Conservation (phyloP, 148 eudicot genomes). For the Vaccinium myrtillus region DNA sequence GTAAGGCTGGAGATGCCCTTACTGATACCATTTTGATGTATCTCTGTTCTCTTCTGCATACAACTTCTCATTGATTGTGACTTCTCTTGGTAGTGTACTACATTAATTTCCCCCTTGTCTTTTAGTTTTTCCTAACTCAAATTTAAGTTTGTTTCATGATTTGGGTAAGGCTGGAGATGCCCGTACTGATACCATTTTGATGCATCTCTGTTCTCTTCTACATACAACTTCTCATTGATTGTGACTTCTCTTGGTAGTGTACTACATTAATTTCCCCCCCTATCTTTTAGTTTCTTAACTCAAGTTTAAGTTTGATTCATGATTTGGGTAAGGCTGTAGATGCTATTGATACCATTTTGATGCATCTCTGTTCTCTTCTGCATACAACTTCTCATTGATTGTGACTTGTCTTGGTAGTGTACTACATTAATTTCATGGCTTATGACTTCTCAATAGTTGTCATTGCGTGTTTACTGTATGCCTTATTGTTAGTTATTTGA, state of each 20-base stretch:
- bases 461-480: background rate
- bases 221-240: background rate
- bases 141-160: background rate
- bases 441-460: background rate
- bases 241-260: background rate
- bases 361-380: background rate
- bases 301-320: background rate
- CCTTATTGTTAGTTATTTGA: background rate
- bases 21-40: background rate
- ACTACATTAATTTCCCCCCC: background rate
- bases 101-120: too few species aligned
- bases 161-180: background rate
- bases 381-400: background rate
- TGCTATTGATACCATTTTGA: background rate
- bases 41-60: background rate
- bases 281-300: background rate
- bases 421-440: background rate
- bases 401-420: too few species aligned
- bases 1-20: background rate
- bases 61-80: background rate
- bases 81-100: background rate
- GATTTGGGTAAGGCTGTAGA: background rate
- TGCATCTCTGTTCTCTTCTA: background rate
- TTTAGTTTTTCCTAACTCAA: background rate
- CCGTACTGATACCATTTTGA: background rate